Percentiles rank a stretch among this genome's conserved stretches.
These are phyloP conservation scores for Pestalotiopsis sp. DNA, from an alignment of 2,329 filamentous ascomycete species.

Conservation along the genomic window DNA sequence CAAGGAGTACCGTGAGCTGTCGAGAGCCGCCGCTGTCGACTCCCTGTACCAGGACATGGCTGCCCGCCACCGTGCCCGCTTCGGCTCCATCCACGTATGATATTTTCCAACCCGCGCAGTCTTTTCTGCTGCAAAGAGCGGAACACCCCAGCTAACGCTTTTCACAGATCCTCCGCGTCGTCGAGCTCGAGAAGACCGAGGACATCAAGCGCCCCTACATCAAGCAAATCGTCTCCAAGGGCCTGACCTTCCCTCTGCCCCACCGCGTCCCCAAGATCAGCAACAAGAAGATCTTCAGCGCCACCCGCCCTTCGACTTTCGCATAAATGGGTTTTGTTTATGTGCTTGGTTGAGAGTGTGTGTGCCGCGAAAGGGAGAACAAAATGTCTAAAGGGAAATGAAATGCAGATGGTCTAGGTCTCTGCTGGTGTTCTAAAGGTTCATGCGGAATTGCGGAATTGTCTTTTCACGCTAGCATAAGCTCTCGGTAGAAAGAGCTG, in stretches of 20 bases:
- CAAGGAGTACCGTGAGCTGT: slow-evolving; percentile 99
- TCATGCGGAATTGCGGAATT: slow-evolving; percentile 19
- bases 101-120: slow-evolving; percentile 4
- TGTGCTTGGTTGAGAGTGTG: slow-evolving; percentile 15
- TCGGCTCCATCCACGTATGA: slow-evolving; percentile 97
- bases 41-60: slow-evolving; percentile 99
- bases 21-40: slow-evolving; percentile 92
- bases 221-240: slow-evolving; percentile 95
- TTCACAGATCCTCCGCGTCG: slow-evolving; percentile 89
- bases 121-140: not conserved
- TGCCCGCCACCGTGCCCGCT: slow-evolving; percentile 95
- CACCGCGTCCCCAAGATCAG: slow-evolving; percentile 86
- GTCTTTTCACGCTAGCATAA: slow-evolving; percentile 17
- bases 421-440: slow-evolving; percentile 52
- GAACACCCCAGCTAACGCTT: not conserved
- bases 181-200: slow-evolving; percentile 92
- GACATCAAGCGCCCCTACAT: slow-evolving; percentile 99
- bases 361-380: slow-evolving; percentile 43
- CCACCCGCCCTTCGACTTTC: slow-evolving; percentile 95
- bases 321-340: slow-evolving; percentile 70
- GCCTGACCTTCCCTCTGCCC: slow-evolving; percentile 97
- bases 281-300: slow-evolving; percentile 89
- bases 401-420: slow-evolving; percentile 29
- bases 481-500: slow-evolving; percentile 15
- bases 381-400: slow-evolving; percentile 40